Evolutionary conservation across 495 filamentous ascomycete species (phyloP).

Genomic region (Tuber microsphaerosporum): DNA sequence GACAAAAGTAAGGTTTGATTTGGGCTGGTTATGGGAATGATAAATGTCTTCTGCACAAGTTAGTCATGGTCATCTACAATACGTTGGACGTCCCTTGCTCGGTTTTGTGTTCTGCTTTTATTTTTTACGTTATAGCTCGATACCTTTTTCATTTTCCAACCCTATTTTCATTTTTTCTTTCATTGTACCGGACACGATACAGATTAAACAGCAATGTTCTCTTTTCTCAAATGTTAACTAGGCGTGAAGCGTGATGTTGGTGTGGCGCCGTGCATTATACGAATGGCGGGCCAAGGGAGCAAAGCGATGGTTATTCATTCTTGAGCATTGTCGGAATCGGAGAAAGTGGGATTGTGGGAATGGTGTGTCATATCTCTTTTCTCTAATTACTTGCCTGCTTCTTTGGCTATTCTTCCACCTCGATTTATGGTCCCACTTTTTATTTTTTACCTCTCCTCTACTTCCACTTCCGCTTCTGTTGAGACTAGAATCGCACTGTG

Average conservation of each 20-base stretch:
- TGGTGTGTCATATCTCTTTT: conserved; percentile 8
- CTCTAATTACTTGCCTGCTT: neutral
- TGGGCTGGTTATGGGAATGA: conserved; percentile 4
- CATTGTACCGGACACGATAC: neutral
- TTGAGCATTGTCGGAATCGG: neutral
- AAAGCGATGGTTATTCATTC: neutral
- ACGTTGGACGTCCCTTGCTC: conserved; percentile 4
- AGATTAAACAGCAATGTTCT: conserved; percentile 1
- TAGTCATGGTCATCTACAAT: conserved; percentile 19
- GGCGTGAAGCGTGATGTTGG: neutral
- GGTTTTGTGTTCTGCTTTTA: conserved; percentile 18
- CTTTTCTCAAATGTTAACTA: neutral
- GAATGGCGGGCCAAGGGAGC: neutral
- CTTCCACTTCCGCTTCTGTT: conserved; percentile 2
- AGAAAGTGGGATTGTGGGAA: neutral
- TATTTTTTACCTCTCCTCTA: neutral
- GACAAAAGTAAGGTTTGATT: conserved; percentile 24
- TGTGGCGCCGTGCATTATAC: neutral
- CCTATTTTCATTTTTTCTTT: conserved; percentile 11
- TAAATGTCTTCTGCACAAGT: conserved; percentile 24
- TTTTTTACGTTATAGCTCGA: conserved; percentile 10
- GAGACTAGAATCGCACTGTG: conserved; percentile 1
- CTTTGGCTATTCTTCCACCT: neutral
- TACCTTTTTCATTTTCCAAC: conserved; percentile 8
- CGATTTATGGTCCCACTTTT: neutral